Evolutionary conservation across 352 stramenopile genomes (phyloP).

Genomic region (Globisporangium radiosum): DNA sequence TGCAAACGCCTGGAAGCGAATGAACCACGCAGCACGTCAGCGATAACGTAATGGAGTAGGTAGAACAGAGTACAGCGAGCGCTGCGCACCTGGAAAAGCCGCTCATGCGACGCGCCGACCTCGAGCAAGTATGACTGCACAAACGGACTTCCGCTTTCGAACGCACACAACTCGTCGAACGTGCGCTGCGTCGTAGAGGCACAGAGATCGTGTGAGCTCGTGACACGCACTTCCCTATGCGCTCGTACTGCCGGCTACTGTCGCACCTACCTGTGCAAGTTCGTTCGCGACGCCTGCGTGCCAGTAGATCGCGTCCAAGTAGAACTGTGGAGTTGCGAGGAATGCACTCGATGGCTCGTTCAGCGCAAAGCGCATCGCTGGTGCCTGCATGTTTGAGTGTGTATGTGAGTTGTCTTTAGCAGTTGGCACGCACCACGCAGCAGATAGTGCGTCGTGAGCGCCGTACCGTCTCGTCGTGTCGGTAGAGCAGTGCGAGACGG

Average conservation of each 20-base stretch:
- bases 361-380: constrained; percentile 8
- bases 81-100: constrained; percentile 44
- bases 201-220: neutral
- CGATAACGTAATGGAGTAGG: constrained; percentile 4
- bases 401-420: constrained; percentile 1
- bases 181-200: constrained; percentile 2
- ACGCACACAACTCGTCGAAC: constrained; percentile 41
- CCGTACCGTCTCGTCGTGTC: constrained; percentile 10
- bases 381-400: neutral
- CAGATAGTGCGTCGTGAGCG: too few relatives aligned
- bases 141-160: constrained; percentile 37
- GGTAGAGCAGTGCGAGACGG: constrained; percentile 6
- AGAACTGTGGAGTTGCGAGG: constrained; percentile 19
- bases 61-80: constrained; percentile 9
- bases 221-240: too few relatives aligned
- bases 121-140: constrained; percentile 46
- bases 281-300: constrained; percentile 26
- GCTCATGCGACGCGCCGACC: constrained; percentile 34
- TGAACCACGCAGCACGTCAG: neutral
- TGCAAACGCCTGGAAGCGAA: constrained; percentile 25
- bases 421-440: too few relatives aligned
- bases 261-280: constrained; percentile 24
- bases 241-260: too few relatives aligned
- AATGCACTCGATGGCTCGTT: constrained; percentile 17
- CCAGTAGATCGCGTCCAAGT: constrained; percentile 49